Conservation (phyloP, 768 basidiomycete genomes). For the Collybia sp. region DNA sequence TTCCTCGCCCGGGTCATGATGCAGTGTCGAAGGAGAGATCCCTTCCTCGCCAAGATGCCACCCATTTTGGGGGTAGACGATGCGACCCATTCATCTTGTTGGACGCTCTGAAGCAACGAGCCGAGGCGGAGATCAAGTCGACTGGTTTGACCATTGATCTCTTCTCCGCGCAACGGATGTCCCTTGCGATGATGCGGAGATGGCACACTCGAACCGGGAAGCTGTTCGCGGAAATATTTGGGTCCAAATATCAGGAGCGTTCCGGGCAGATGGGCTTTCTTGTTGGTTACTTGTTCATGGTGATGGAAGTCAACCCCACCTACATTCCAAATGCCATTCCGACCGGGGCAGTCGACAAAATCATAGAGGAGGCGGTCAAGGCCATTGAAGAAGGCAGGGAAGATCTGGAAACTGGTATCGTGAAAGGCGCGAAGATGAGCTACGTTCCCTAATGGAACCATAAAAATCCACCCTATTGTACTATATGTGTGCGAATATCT, state of each 20-base stretch:
- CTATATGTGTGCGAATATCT: no score
- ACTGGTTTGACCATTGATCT: background rate
- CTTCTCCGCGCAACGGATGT: background rate
- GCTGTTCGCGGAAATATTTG: background rate
- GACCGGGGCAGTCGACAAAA: background rate
- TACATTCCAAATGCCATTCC: background rate
- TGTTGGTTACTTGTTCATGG: background rate
- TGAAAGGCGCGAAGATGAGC: background rate
- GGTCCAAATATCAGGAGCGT: background rate
- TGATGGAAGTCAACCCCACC: background rate
- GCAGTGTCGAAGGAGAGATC: background rate
- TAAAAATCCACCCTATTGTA: no score
- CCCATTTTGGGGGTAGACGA: background rate
- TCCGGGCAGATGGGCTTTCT: background rate
- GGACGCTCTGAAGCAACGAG: background rate
- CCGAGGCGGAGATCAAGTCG: background rate
- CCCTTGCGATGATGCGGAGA: background rate
- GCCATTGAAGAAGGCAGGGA: background rate
- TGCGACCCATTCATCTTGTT: background rate
- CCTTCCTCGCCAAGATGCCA: background rate
- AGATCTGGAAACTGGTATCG: background rate
- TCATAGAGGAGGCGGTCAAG: background rate
- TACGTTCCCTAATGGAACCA: background rate
- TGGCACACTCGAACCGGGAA: background rate
- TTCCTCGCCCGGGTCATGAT: constrained; percentile 1